Evolutionary conservation across 441 rosid species (phyloP).

Genomic region (California macrophylla): DNA sequence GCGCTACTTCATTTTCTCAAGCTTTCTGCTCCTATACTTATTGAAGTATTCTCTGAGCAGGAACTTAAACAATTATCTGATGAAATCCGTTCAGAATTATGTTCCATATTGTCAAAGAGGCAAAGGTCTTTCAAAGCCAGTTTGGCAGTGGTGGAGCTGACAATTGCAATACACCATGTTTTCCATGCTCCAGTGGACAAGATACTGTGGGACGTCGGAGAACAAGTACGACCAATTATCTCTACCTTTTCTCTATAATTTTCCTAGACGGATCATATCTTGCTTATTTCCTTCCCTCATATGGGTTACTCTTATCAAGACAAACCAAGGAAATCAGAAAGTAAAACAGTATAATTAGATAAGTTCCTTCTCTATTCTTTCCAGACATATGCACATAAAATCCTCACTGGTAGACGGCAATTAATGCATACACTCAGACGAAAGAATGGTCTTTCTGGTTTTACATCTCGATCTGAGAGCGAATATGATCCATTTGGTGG

Average conservation of each 20-base stretch:
- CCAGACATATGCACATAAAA: constrained; percentile 89
- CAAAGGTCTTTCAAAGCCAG: constrained; percentile 47
- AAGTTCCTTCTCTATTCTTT: constrained; percentile 11
- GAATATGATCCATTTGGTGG: constrained; percentile 80
- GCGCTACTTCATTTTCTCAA: constrained; percentile 9
- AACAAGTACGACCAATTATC: constrained; percentile 46
- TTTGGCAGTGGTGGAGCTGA: constrained; percentile 69
- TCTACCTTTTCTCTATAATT: constrained; percentile 6
- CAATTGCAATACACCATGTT: constrained; percentile 71
- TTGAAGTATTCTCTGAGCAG: constrained; percentile 30
- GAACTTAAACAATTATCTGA: constrained; percentile 63
- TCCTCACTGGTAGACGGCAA: constrained; percentile 71
- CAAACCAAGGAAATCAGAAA: background rate
- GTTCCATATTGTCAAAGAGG: constrained; percentile 36
- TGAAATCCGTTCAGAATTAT: constrained; percentile 59
- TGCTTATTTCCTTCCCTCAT: background rate
- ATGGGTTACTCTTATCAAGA: background rate
- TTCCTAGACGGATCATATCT: background rate
- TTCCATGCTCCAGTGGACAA: constrained; percentile 79
- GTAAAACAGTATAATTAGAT: background rate
- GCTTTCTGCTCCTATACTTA: background rate
- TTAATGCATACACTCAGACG: constrained; percentile 48
- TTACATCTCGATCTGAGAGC: constrained; percentile 54
- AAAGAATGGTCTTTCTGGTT: constrained; percentile 56
- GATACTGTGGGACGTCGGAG: constrained; percentile 81